Evolutionary conservation across 345 rosid genomes (phyloP), one percentile per base, ranked within the genome.

Genomic region (Conringia planisiliqua): DNA sequence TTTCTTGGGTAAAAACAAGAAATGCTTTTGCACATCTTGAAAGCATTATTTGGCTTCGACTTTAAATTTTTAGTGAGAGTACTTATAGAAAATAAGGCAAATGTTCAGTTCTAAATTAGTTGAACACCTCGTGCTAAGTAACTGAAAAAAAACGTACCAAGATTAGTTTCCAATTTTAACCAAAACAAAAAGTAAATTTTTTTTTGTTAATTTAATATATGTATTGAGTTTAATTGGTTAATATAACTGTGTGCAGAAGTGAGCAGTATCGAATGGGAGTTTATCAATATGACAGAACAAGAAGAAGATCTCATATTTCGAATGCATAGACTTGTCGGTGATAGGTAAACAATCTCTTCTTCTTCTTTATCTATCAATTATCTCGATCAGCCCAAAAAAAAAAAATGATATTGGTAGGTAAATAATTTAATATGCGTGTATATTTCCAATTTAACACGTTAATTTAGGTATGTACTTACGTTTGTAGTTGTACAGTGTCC

Each of bases 301-400:
- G 91, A 89, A 47, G 88, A 85, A 73, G 94, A 89, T 81, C 89
- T 89, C 75, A 84, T 89, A 77, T 71, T 63, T 76, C 80, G 91
- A 75, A 89, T 89, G 91, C 70, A 85, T 33, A 83, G 81, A 66
- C 89, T 89, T 50, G 84, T 89, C 55, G 94, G 91, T 62, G 89
- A 85, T 62, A 83, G 89, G 94, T 85, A 66, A 29, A 46, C 69
- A 26, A 27, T 16, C 30, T 60, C n/a, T 18, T 16, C 11, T 54
- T 50, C 4, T 60, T 39, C 24, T 43, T 54, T 24, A 22, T 51
- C 56, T 13, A 32, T 27, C 33, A 24, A 51, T 26, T 2, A 27
- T 26, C 35, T 27, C 59, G 11, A n/a, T n/a, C n/a, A n/a, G 0
- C 35, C 35, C 10, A 54, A 13, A 54, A 10, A 51, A 54, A 10